phyloP scores from a whole-genome alignment of 164 flowering plant genomes.

The grape (Vitis vinifera) region DNA sequence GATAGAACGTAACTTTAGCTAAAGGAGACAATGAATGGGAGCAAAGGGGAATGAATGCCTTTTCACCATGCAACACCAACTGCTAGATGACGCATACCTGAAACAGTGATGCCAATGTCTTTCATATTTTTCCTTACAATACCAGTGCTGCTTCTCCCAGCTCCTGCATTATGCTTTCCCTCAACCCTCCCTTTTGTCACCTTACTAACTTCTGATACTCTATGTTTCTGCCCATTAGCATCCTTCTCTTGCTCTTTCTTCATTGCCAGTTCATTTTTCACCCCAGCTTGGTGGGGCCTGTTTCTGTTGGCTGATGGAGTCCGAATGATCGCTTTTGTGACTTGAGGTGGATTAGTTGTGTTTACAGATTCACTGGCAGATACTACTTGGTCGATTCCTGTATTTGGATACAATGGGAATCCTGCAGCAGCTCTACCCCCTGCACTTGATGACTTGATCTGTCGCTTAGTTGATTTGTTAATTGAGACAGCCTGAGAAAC shows the following conservation, averaged over 20 bases:
- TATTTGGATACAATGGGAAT: constrained; percentile 12
- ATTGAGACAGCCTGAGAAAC: constrained; percentile 15
- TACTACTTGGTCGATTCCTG: constrained; percentile 12
- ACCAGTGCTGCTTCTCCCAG: constrained; percentile 12
- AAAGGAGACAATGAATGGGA: constrained; percentile 20
- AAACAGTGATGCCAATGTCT: constrained; percentile 10
- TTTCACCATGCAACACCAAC: constrained; percentile 33
- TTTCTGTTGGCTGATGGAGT: constrained; percentile 11
- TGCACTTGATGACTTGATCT: constrained; percentile 19
- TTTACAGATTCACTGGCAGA: constrained; percentile 8
- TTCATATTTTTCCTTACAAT: constrained; percentile 26
- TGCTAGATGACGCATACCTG: constrained; percentile 21
- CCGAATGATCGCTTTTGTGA: constrained; percentile 6
- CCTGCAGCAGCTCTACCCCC: constrained; percentile 18
- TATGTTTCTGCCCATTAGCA: constrained; percentile 10
- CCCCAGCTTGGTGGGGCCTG: constrained; percentile 1
- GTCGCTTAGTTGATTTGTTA: constrained; percentile 19
- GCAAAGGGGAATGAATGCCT: background rate
- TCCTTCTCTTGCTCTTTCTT: constrained; percentile 22
- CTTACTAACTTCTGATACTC: constrained; percentile 18
- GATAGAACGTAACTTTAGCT: constrained; percentile 1
- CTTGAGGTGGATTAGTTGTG: constrained; percentile 11
- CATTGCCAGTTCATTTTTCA: constrained; percentile 6
- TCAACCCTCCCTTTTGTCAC: constrained; percentile 17
- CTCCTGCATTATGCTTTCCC: constrained; percentile 8